A percentile compares a stretch with the other conserved stretches of the same genome.
phyloP scores from a whole-genome alignment of 805 yeast species.

The Saccharomycopsis javanensis region DNA sequence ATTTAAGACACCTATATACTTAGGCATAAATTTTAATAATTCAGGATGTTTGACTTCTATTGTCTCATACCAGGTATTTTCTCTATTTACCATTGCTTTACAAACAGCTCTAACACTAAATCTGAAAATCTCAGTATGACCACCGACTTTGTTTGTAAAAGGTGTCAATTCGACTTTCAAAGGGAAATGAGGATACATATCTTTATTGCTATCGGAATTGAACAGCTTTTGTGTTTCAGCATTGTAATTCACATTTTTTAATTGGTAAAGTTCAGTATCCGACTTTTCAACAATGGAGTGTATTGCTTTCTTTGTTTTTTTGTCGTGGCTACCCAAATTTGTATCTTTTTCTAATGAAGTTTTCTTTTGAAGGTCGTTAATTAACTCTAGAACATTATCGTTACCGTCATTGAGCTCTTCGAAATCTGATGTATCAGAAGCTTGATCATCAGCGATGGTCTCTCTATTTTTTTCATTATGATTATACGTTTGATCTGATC shows the following conservation, averaged over 20 bases:
- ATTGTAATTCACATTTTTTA: background rate
- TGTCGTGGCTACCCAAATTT: background rate
- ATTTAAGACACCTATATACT: slow-evolving; percentile 86
- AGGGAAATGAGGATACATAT: slow-evolving; percentile 35
- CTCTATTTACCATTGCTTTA: slow-evolving; percentile 83
- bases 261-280: background rate
- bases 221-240: background rate
- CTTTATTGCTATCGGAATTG: background rate
- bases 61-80: slow-evolving; percentile 84
- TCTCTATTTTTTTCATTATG: background rate
- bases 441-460: background rate
- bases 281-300: background rate
- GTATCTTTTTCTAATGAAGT: background rate
- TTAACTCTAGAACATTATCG: background rate
- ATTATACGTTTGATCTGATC: background rate
- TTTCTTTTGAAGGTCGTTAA: background rate
- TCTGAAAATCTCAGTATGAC: slow-evolving; percentile 93
- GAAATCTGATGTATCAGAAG: background rate
- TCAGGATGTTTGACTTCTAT: slow-evolving; percentile 73
- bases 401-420: background rate
- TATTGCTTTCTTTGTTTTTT: background rate
- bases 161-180: slow-evolving; percentile 86
- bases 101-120: slow-evolving; percentile 90
- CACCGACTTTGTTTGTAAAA: slow-evolving; percentile 91
- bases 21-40: slow-evolving; percentile 79